Evolutionary conservation across 352 stramenopile genomes (phyloP).

Genomic region (Blastocystis sp.): DNA sequence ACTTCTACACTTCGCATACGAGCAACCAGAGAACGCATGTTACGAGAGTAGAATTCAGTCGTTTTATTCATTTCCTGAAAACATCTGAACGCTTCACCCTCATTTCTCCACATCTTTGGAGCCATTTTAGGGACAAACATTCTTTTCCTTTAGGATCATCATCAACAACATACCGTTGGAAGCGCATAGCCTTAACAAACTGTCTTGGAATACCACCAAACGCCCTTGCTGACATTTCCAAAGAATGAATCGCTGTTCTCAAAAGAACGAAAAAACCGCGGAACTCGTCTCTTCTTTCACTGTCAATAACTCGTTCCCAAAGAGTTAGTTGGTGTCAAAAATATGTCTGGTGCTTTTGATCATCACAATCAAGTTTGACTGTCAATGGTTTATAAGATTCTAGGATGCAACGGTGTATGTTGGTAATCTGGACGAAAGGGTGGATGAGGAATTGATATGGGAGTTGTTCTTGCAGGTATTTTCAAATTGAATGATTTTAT

Average conservation of each 20-base stretch:
- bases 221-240: conserved; percentile 34
- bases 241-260: not conserved
- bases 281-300: not conserved
- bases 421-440: conserved; percentile 87
- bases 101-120: conserved; percentile 40
- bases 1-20: conserved; percentile 43
- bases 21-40: not conserved
- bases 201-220: conserved; percentile 29
- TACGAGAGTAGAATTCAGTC: not conserved
- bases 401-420: conserved; percentile 94
- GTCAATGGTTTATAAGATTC: not conserved
- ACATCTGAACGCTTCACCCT: not conserved
- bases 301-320: not conserved
- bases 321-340: not conserved
- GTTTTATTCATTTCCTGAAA: not conserved
- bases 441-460: conserved; percentile 90
- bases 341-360: conserved; percentile 74
- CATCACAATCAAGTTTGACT: conserved; percentile 73
- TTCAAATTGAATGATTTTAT: not conserved
- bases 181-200: conserved; percentile 23
- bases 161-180: conserved; percentile 19
- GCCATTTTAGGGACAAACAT: conserved; percentile 23
- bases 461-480: conserved; percentile 79
- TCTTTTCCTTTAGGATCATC: not conserved
- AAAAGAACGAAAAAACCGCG: not conserved